A percentile compares a stretch with the other conserved stretches of the same genome.
These are phyloP conservation scores for Trichoderma virens DNA, from an alignment of 495 filamentous ascomycete species.

Conservation along the genomic window DNA sequence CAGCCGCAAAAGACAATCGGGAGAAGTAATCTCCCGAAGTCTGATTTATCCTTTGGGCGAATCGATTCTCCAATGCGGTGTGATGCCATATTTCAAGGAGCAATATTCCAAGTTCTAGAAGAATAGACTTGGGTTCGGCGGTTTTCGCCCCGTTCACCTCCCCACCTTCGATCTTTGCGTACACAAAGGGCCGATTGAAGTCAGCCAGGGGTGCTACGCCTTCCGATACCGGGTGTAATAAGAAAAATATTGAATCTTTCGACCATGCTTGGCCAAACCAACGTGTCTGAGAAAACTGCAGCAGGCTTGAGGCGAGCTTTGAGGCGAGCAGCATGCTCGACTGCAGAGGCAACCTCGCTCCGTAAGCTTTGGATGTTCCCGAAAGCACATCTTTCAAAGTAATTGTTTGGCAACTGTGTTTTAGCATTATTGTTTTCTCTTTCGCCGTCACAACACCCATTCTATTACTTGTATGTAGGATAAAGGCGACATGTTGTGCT, in stretches of 20 bases:
- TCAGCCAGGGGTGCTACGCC: not conserved
- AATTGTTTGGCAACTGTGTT: not conserved
- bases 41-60: not conserved
- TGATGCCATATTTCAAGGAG: constrained; percentile 20
- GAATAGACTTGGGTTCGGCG: constrained; percentile 12
- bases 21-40: not conserved
- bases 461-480: not conserved
- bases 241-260: not conserved
- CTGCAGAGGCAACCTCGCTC: constrained; percentile 6
- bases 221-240: constrained; percentile 2
- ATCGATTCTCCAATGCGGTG: constrained; percentile 14
- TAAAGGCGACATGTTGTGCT: not conserved
- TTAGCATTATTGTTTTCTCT: not conserved
- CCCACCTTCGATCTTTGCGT: not conserved
- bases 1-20: not conserved
- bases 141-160: not conserved
- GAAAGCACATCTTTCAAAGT: not conserved
- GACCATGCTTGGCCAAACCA: constrained; percentile 12
- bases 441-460: not conserved
- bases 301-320: constrained; percentile 14
- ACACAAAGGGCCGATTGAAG: constrained; percentile 11
- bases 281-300: constrained; percentile 15
- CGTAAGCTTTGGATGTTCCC: not conserved
- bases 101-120: constrained; percentile 18
- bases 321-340: constrained; percentile 14